Conservation (phyloP, 305 asterid species). For the Galium porrigens region DNA sequence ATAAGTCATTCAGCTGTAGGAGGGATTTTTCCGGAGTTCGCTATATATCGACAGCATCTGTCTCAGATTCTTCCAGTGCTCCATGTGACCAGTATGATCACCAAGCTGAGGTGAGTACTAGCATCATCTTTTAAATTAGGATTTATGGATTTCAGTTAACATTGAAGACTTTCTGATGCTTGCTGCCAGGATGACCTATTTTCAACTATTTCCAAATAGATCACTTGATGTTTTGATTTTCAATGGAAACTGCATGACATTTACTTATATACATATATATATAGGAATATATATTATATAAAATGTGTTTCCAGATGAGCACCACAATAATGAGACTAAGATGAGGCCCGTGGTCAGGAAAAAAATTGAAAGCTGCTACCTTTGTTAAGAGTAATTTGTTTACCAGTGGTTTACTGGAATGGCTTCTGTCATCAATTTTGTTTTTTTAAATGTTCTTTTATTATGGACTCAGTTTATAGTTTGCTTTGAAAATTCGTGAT, state of each 20-base stretch:
- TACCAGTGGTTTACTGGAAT: background rate
- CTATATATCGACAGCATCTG: conserved; percentile 5
- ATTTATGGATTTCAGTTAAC: background rate
- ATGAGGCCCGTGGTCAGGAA: background rate
- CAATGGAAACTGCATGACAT: background rate
- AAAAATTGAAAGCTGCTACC: background rate
- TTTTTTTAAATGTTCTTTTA: background rate
- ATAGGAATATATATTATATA: no score
- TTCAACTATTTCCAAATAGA: background rate
- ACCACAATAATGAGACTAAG: no score
- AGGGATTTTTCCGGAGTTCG: background rate
- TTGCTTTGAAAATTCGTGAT: background rate
- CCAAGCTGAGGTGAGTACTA: conserved; percentile 5
- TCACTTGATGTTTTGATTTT: background rate
- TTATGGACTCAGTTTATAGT: background rate
- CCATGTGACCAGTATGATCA: background rate
- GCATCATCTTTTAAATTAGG: background rate
- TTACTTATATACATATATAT: no score
- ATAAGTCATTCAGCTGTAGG: conserved; percentile 9
- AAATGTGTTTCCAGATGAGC: background rate
- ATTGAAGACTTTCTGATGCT: background rate
- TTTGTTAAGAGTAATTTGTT: background rate
- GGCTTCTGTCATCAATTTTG: background rate
- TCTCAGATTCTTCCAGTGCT: background rate
- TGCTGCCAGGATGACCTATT: background rate